phyloP scores from a whole-genome alignment of 1,139 yeast genomes.

The Eremothecium sinecaudum region DNA sequence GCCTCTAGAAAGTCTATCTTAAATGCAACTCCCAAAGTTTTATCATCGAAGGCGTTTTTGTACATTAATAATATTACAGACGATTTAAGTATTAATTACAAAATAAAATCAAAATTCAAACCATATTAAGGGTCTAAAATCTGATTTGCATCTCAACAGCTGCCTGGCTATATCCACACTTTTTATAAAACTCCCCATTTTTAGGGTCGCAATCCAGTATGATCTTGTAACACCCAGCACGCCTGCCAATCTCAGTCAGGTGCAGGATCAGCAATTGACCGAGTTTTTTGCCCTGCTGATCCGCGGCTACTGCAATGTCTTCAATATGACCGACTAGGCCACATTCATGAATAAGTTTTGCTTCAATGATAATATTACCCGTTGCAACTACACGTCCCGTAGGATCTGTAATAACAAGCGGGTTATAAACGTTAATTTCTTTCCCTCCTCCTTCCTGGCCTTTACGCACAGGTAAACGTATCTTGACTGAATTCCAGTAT shows the following conservation, averaged over 20 bases:
- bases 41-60: too few relatives aligned
- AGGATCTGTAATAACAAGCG: constrained; percentile 48
- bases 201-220: constrained; percentile 80
- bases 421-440: constrained; percentile 40
- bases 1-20: constrained; percentile 26
- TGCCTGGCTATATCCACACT: constrained; percentile 59
- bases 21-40: too few relatives aligned
- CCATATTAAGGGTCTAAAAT: neutral
- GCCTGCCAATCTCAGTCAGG: constrained; percentile 50
- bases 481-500: constrained; percentile 39
- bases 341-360: constrained; percentile 62
- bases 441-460: neutral
- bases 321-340: constrained; percentile 91
- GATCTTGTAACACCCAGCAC: constrained; percentile 71
- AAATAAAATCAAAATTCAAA: neutral
- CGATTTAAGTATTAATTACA: neutral
- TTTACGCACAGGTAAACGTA: constrained; percentile 4
- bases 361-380: constrained; percentile 47
- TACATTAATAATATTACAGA: neutral
- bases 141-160: constrained; percentile 62
- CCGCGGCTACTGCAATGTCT: constrained; percentile 72
- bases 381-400: constrained; percentile 38
- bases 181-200: constrained; percentile 79
- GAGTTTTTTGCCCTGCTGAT: constrained; percentile 75
- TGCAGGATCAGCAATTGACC: constrained; percentile 60